Evolutionary conservation across 2,329 filamentous ascomycete genomes (phyloP).

Genomic region (Hypoxylon sp.): DNA sequence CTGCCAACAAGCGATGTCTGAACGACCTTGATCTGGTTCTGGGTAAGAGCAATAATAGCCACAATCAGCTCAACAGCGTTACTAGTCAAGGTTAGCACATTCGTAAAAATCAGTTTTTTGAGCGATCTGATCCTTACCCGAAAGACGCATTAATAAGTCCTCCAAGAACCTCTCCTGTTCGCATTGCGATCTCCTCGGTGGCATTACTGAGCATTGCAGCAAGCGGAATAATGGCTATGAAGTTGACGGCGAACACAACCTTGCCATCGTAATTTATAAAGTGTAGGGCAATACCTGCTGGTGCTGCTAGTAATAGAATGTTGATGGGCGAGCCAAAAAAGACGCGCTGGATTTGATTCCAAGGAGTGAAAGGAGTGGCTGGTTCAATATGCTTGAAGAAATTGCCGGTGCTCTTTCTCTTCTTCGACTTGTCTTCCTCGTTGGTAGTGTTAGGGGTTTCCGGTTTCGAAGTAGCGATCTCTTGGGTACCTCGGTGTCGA

Average conservation of each 20-base stretch:
- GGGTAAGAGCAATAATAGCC: conserved; percentile 83
- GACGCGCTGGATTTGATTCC: conserved; percentile 80
- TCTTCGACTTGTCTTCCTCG: conserved; percentile 59
- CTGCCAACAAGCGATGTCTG: conserved; percentile 93
- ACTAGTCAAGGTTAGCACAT: conserved; percentile 55
- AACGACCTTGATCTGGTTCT: conserved; percentile 85
- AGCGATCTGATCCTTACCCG: conserved; percentile 67
- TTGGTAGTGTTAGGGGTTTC: conserved; percentile 22
- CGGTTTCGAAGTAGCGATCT: conserved; percentile 28
- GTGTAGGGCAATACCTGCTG: conserved; percentile 82
- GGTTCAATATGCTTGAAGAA: conserved; percentile 65
- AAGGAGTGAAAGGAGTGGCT: conserved; percentile 70
- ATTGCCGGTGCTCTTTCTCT: conserved; percentile 55
- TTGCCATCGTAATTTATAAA: conserved; percentile 66
- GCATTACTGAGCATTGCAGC: conserved; percentile 89
- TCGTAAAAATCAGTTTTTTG: not conserved
- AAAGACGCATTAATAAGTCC: conserved; percentile 93
- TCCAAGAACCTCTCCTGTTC: conserved; percentile 87
- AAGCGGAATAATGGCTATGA: conserved; percentile 91
- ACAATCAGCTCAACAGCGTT: conserved; percentile 94
- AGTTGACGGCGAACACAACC: conserved; percentile 87
- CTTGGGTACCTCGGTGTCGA: conserved; percentile 39
- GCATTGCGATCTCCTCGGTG: conserved; percentile 89
- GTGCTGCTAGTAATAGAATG: conserved; percentile 81
- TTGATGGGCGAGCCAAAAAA: conserved; percentile 91